Evolutionary conservation across 2,329 filamentous ascomycete genomes (phyloP), one percentile per base, ranked within the genome.

Genomic region (Botrytis medusae): DNA sequence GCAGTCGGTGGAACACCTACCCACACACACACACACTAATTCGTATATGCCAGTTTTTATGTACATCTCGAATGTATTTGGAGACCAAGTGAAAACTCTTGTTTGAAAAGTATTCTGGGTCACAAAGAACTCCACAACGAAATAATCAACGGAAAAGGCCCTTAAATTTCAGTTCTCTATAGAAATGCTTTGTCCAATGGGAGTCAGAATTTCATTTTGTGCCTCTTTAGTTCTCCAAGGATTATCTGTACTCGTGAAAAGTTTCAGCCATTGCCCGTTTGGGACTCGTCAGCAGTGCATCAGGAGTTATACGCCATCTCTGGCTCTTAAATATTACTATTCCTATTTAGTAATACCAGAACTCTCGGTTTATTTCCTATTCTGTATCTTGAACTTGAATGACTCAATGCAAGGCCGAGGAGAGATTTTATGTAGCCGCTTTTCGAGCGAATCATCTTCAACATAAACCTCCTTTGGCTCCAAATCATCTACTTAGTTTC

Each of bases 311-410:
- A 29, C 9, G 22, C n/a, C 25, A 42, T 48, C n/a, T 44, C 25
- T 32, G 10, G 37, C 8, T 40, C 46, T 40, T 42, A 14, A 25
- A 59, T 46, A 18, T 59, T 34, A 54, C 14, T 46, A 29, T 42
- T n/a, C 20, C 37, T 60, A n/a, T 40, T 54, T 46, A 32, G 48
- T 37, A 37, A n/a, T 32, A 29, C 32, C 18, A 60, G 20, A 60
- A 68, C 22, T 42, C n/a, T 68, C 62, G 62, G 62, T 32, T 42
- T 68, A 51, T 48, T 72, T 60, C 71, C 71, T 68, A 46, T 59
- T 72, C 16, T 34, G 42, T 48, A 22, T 68, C 29, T 2, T 48
- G 14, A n/a, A 59, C 10, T 51, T 29, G 8, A n/a, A 25, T 7
- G 25, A 7, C 44, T 29, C 12, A 61, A 64, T 54, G 32, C 44